Evolutionary conservation across 768 basidiomycete genomes (phyloP), one percentile per base, ranked within the genome.

Genomic region (Phlebiopsis gigantea): DNA sequence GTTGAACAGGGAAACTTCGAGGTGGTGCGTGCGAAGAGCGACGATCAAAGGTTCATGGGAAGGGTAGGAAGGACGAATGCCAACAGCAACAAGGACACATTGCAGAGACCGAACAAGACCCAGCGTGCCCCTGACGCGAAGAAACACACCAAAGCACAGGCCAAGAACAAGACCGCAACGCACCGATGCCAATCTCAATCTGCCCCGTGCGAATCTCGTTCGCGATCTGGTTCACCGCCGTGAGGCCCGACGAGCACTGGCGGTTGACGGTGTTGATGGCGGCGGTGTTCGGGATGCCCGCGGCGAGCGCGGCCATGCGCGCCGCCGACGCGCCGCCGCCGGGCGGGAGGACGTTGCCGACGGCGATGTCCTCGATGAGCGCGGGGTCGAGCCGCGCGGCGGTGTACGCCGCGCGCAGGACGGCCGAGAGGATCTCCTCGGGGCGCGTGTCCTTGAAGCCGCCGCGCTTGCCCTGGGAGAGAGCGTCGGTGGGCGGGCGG

Each of bases 381-480:
- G 78, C 75, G 44, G 93, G 93, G 73, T 94, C 84, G 55, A 95
- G 80, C 60, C 78, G 75, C 49, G 79, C 80, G 59, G 77, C 81
- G 22, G 77, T 76, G 72, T 88, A 88, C n/a, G 77, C 86, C 44
- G 87, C 88, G 53, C 81, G 80, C 50, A 94, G 79, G 61, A 90
- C 83, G 51, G 82, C 85, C 2, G 88, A 83, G 56, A 95, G 81
- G 64, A 91, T 77, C 61, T 90, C 83, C 58, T 93, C 92, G 5
- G 90, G 88, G 51, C 82, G 79, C 31, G 90, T 93, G 72, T 95
- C 90, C 72, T 93, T 93, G 80, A 93, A 94, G 14, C 87, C 90
- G 54, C 93, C 93, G 66, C 93, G 94, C 67, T 78, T 84, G 24
- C 82, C 83, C 89, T 91, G 61, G 2, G 10, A 19, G 45, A 12